A percentile compares a stretch with the other conserved stretches of the same genome.
Evolutionary conservation across 2,329 filamentous ascomycete species (phyloP).

Genomic region (Arthrinium phaeospermum): DNA sequence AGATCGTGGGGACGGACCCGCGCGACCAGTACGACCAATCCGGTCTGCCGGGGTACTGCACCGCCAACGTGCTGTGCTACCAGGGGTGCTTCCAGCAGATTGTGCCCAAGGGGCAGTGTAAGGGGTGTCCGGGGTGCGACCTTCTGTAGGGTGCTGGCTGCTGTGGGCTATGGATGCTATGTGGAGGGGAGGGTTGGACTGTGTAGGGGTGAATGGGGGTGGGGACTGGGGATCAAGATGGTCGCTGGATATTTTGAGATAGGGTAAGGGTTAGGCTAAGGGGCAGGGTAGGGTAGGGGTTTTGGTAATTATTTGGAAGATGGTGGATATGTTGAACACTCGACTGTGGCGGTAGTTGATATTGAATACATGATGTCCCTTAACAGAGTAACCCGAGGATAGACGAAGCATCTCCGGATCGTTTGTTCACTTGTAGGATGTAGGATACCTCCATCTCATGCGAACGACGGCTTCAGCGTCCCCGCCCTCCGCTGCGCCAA

Average conservation of each 20-base stretch:
- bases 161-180: background rate
- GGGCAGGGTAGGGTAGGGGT: too few relatives aligned
- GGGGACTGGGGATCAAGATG: background rate
- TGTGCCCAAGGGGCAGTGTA: background rate
- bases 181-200: background rate
- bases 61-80: background rate
- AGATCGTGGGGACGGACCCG: background rate
- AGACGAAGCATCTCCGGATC: too few relatives aligned
- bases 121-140: background rate
- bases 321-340: too few relatives aligned
- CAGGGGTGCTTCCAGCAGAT: background rate
- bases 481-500: slow-evolving; percentile 15
- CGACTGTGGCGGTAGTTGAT: too few relatives aligned
- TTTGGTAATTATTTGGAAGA: too few relatives aligned
- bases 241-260: too few relatives aligned
- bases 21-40: background rate
- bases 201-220: too few relatives aligned
- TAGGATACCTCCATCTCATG: too few relatives aligned
- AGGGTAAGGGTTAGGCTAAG: too few relatives aligned
- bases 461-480: slow-evolving; percentile 16
- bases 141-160: background rate
- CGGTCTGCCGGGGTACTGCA: background rate
- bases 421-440: too few relatives aligned
- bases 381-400: too few relatives aligned
- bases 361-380: too few relatives aligned